Conservation (phyloP, 2,329 filamentous ascomycete species). For the Talaromyces pinophilus region DNA sequence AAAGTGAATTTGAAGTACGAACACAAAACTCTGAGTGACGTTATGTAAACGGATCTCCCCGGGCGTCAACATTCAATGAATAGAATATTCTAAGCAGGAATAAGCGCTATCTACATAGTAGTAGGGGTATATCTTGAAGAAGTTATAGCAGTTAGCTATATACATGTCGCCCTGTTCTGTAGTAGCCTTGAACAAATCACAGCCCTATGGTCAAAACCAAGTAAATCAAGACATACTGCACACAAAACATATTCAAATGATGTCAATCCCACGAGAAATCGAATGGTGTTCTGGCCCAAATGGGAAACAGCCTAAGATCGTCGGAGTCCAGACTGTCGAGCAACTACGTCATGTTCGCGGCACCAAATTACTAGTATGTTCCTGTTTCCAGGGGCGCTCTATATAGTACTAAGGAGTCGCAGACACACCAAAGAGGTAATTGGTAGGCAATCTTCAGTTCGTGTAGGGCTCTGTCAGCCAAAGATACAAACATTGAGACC, state of each 20-base stretch:
- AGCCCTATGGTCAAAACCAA: neutral
- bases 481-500: neutral
- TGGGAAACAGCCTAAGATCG: neutral
- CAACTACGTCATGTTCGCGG: conserved; percentile 1
- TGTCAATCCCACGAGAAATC: neutral
- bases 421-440: neutral
- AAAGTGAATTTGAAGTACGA: no score
- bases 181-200: neutral
- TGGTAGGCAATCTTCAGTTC: neutral
- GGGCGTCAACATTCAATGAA: neutral
- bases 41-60: neutral
- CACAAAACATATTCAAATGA: neutral
- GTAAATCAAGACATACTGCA: neutral
- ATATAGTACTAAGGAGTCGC: neutral
- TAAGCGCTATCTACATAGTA: neutral
- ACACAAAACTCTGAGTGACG: neutral
- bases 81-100: neutral
- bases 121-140: neutral
- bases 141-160: neutral
- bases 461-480: neutral
- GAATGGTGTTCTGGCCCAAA: neutral
- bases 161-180: neutral
- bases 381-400: neutral
- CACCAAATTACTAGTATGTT: neutral
- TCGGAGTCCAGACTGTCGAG: conserved; percentile 8